Evolutionary conservation across 495 filamentous ascomycete genomes (phyloP).

Genomic region (Aspergillus conjunctus): DNA sequence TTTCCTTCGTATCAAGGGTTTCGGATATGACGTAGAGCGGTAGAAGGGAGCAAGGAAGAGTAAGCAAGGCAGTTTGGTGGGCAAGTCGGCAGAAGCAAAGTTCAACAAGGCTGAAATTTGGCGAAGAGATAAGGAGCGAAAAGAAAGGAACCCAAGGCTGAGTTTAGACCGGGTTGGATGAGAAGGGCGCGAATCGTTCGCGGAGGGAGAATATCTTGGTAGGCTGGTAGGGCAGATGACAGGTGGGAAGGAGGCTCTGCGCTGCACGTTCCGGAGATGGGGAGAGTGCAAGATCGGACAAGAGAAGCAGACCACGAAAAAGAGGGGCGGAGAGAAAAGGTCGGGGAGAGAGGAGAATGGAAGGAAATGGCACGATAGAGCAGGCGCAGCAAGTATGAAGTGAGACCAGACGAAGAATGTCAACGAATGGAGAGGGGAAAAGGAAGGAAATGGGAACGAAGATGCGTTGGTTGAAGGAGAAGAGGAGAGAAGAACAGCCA

Average conservation of each 20-base stretch:
- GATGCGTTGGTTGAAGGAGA: not conserved
- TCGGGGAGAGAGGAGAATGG: not conserved
- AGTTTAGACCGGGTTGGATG: not conserved
- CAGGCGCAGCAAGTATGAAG: not conserved
- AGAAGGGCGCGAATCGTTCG: not conserved
- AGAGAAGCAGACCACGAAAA: not conserved
- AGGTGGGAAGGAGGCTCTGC: conserved; percentile 11
- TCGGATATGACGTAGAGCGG: conserved; percentile 17
- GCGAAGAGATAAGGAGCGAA: conserved; percentile 1
- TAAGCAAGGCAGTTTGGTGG: conserved; percentile 16
- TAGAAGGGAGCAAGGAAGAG: conserved; percentile 1
- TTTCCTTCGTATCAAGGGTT: conserved; percentile 1
- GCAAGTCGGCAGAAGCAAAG: not conserved
- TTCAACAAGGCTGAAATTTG: conserved; percentile 9
- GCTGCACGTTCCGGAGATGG: conserved; percentile 4
- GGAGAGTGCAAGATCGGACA: not conserved
- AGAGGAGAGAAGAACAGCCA: not conserved
- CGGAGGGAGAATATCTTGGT: not conserved
- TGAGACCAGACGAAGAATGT: not conserved
- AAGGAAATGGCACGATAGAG: not conserved
- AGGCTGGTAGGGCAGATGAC: conserved; percentile 2
- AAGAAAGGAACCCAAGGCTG: conserved; percentile 11
- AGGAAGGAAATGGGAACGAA: conserved; percentile 7
- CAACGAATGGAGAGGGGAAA: not conserved
- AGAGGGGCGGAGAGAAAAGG: not conserved